Percentiles rank a stretch among this genome's conserved stretches.
Conservation (phyloP, 345 rosid genomes). For the Eutrema yunnanense region DNA sequence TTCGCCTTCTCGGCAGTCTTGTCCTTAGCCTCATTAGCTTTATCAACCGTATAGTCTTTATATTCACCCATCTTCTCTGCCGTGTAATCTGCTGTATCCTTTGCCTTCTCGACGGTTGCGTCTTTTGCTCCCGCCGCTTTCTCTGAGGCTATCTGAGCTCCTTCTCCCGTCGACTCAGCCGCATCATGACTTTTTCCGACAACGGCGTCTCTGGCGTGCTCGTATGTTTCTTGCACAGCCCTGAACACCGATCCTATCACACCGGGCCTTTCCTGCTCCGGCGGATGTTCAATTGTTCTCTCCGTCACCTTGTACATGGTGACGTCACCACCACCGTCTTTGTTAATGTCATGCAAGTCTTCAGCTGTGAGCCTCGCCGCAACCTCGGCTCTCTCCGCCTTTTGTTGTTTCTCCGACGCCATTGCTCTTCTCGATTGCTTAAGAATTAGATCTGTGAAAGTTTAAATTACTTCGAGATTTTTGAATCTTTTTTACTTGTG, state of each 20-base stretch:
- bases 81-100: neutral
- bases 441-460: neutral
- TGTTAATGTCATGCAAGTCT: constrained; percentile 43
- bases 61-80: neutral
- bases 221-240: constrained; percentile 49
- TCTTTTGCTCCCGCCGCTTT: constrained; percentile 14
- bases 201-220: constrained; percentile 54
- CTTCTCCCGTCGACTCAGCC: constrained; percentile 7
- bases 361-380: constrained; percentile 38
- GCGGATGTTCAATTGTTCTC: constrained; percentile 18
- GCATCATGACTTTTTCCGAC: constrained; percentile 36
- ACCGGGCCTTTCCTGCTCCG: constrained; percentile 44
- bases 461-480: neutral
- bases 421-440: constrained; percentile 18
- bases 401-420: constrained; percentile 53
- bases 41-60: constrained; percentile 1
- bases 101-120: constrained; percentile 1
- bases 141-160: constrained; percentile 16
- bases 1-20: neutral
- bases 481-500: neutral
- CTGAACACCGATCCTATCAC: constrained; percentile 52
- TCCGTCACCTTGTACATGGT: constrained; percentile 20
- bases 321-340: constrained; percentile 21
- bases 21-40: constrained; percentile 22
- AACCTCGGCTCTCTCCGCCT: constrained; percentile 45